Evolutionary conservation across 306 rosid genomes (phyloP).

Genomic region (Lathyrus sativus): DNA sequence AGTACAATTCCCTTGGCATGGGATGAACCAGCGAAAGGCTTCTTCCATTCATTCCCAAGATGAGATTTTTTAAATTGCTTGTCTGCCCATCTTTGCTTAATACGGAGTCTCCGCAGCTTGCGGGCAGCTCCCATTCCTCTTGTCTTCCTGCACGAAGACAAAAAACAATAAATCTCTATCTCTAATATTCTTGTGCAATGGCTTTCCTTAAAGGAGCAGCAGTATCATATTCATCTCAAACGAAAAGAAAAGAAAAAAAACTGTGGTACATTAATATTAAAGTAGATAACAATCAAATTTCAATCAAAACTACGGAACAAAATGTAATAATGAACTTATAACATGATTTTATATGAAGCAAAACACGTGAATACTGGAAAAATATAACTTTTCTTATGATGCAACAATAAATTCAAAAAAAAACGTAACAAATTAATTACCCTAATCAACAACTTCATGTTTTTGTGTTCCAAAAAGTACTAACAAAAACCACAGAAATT

Average conservation of each 20-base stretch:
- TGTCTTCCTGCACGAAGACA: background rate
- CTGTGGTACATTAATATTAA: background rate
- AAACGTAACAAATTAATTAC: background rate
- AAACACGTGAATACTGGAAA: background rate
- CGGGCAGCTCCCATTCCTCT: constrained; percentile 23
- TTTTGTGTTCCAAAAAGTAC: background rate
- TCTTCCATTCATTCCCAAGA: constrained; percentile 55
- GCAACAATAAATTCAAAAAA: background rate
- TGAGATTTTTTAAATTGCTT: constrained; percentile 11
- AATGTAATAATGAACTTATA: background rate
- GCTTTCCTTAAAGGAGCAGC: background rate
- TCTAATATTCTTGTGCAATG: background rate
- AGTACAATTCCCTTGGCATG: constrained; percentile 86
- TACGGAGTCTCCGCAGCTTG: background rate
- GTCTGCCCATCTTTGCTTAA: constrained; percentile 6
- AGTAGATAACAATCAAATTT: background rate
- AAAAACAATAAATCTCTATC: background rate
- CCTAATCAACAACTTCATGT: background rate
- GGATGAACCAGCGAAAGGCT: constrained; percentile 87
- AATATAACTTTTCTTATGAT: no score
- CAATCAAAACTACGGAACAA: no score
- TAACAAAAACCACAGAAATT: background rate
- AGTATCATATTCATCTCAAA: background rate
- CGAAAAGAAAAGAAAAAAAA: no score
- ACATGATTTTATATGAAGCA: background rate